These are phyloP conservation scores for Penicillium sp. DNA, from an alignment of 2,329 filamentous ascomycete species.

Conservation along the genomic window DNA sequence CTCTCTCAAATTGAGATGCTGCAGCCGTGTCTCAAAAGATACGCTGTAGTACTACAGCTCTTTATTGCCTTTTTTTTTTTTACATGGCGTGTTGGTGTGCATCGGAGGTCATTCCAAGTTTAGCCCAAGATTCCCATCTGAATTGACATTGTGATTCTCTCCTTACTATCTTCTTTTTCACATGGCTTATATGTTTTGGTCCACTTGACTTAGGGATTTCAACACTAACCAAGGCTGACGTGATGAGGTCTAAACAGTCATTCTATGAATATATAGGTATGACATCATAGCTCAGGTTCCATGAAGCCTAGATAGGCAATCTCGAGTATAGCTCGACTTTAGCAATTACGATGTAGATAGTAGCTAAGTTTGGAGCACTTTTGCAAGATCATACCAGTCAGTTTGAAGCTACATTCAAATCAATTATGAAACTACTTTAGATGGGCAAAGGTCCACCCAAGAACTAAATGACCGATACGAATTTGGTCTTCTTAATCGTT, in stretches of 20 bases:
- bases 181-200: neutral
- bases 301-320: no score
- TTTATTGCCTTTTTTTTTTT: conserved; percentile 7
- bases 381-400: no score
- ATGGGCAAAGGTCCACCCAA: no score
- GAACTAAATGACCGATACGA: neutral
- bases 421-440: no score
- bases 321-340: no score
- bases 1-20: neutral
- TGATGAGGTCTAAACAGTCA: neutral
- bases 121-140: conserved; percentile 23
- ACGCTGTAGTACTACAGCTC: neutral
- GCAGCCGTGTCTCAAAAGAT: neutral
- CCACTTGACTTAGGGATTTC: neutral
- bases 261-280: no score
- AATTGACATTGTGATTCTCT: conserved; percentile 15
- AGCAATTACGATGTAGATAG: no score
- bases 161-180: neutral
- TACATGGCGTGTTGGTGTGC: conserved; percentile 18
- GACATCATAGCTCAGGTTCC: no score
- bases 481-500: neutral
- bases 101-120: conserved; percentile 18
- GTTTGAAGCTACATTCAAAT: no score
- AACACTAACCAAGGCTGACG: neutral
- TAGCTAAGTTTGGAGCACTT: no score